A percentile compares a stretch with the other conserved stretches of the same genome.
phyloP scores from a whole-genome alignment of 768 basidiomycete species.

The Kwoniella newhampshirensis region DNA sequence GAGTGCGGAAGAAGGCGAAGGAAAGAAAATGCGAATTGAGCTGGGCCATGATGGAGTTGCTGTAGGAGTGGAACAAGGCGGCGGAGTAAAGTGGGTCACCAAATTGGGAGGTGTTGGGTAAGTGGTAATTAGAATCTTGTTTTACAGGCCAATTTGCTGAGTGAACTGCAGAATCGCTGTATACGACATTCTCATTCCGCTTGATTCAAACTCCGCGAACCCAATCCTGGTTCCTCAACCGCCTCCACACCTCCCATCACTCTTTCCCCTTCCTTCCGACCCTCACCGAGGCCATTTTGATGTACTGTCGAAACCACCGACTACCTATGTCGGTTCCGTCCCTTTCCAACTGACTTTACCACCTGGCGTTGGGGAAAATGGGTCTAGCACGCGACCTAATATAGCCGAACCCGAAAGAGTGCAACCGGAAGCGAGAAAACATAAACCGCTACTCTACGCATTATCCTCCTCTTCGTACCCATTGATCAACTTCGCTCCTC shows the following conservation, averaged over 20 bases:
- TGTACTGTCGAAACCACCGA: slow-evolving; percentile 61
- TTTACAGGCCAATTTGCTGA: slow-evolving; percentile 26
- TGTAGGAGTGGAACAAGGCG: slow-evolving; percentile 46
- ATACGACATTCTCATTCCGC: slow-evolving; percentile 50
- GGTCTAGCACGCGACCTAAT: slow-evolving; percentile 4
- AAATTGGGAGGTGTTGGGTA: slow-evolving; percentile 64
- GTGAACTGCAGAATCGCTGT: slow-evolving; percentile 36
- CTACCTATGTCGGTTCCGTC: slow-evolving; percentile 71
- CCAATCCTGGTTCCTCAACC: slow-evolving; percentile 88
- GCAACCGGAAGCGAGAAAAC: slow-evolving; percentile 51
- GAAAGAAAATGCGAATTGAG: slow-evolving; percentile 46
- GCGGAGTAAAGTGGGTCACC: slow-evolving; percentile 44
- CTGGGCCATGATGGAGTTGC: slow-evolving; percentile 48
- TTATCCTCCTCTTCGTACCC: slow-evolving; percentile 81
- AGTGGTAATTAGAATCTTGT: slow-evolving; percentile 71
- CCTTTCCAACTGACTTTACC: slow-evolving; percentile 27
- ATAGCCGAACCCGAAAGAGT: not conserved
- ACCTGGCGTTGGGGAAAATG: slow-evolving; percentile 5
- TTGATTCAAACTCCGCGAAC: slow-evolving; percentile 55
- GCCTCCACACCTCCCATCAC: slow-evolving; percentile 68
- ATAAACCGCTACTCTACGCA: slow-evolving; percentile 65
- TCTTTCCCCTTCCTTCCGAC: slow-evolving; percentile 59
- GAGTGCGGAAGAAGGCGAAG: slow-evolving; percentile 27
- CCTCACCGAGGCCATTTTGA: slow-evolving; percentile 48
- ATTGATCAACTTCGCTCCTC: slow-evolving; percentile 61